Base-by-base conservation (phyloP, 2,329 filamentous ascomycete genomes). In the Bertia moriformis region DNA sequence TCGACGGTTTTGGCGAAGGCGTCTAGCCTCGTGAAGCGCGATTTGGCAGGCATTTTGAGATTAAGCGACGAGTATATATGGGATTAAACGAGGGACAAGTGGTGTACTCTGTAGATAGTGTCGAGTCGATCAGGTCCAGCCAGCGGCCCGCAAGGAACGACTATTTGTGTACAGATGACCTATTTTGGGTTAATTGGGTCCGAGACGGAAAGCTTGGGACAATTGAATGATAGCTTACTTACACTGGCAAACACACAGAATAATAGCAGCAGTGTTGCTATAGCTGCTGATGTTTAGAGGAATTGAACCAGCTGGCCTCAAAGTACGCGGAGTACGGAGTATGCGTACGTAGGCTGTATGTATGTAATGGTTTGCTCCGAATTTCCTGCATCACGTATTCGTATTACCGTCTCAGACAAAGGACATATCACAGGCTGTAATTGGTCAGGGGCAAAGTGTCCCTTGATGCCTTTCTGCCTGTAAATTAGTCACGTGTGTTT, bases 1-100 rank as follows among this genome's bases (percentile, higher is more conserved):
- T 98, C 91, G 50, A 98, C 91, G 12, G 91, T 98, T 65, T 98
- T 98, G 39, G 89, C 94, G 59, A 98, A 98, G 70, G 91, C 91
- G 62, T 98, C 91, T 46, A 98, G 84, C 73, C 82, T 81, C 43
- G 84, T 94, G 58, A 98, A 95, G 60, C 91, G 80, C 50, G 86
- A 93, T 68, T 93, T 94, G 54, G 80, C 65, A 48, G 88, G 69
- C 91, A 96, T 96, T 32, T 46, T 46, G 41, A 38, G 44, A 39
- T 39, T 39, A 30, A 35, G 10, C 32, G 32, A 35, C 32, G 32
- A 35, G 7, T 15, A 35, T 35, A n/a, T n/a, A n/a, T n/a, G n/a
- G n/a, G n/a, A n/a, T n/a, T n/a, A n/a, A n/a, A n/a, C n/a, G n/a
- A n/a, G n/a, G n/a, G 22, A n/a, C 22, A 27, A 27, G 22, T 27